These are phyloP conservation scores for Arxiozyma telluris DNA, from an alignment of 1,139 yeast species.

Conservation along the genomic window DNA sequence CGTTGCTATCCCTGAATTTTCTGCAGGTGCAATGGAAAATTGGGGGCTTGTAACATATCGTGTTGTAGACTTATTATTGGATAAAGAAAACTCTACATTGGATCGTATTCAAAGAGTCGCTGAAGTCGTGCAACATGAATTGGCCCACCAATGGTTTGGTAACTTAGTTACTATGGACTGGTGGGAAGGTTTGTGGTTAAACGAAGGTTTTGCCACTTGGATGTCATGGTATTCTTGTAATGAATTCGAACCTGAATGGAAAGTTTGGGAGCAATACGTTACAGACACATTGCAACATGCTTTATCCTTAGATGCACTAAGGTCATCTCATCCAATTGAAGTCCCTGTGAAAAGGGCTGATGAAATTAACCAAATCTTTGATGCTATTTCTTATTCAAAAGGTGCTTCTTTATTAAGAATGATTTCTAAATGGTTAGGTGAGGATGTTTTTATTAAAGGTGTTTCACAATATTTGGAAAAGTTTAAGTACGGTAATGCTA, in stretches of 20 bases:
- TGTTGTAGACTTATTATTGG: constrained; percentile 64
- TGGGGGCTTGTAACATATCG: constrained; percentile 84
- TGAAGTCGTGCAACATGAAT: constrained; percentile 81
- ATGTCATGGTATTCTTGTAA: constrained; percentile 77
- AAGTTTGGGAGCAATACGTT: constrained; percentile 68
- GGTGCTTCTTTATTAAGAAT: constrained; percentile 74
- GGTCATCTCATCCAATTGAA: constrained; percentile 81
- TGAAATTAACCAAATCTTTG: constrained; percentile 81
- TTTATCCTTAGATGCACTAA: constrained; percentile 58
- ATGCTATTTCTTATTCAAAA: constrained; percentile 74
- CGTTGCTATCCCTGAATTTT: constrained; percentile 73
- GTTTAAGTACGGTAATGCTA: constrained; percentile 68
- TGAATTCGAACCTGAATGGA: constrained; percentile 76
- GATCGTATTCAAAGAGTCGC: constrained; percentile 70
- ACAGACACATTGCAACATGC: constrained; percentile 64
- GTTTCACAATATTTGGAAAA: constrained; percentile 63
- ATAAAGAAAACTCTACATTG: constrained; percentile 57
- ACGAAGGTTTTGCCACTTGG: constrained; percentile 91
- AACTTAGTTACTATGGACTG: constrained; percentile 87
- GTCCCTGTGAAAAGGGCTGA: constrained; percentile 75
- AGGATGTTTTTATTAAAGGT: constrained; percentile 66
- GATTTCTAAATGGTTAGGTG: constrained; percentile 70
- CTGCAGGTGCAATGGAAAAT: constrained; percentile 90
- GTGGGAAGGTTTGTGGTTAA: constrained; percentile 92
- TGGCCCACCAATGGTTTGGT: constrained; percentile 94